Percentiles rank a stretch among this genome's conserved stretches.
Conservation (phyloP, 2,329 filamentous ascomycete species). For the Monilinia laxa region DNA sequence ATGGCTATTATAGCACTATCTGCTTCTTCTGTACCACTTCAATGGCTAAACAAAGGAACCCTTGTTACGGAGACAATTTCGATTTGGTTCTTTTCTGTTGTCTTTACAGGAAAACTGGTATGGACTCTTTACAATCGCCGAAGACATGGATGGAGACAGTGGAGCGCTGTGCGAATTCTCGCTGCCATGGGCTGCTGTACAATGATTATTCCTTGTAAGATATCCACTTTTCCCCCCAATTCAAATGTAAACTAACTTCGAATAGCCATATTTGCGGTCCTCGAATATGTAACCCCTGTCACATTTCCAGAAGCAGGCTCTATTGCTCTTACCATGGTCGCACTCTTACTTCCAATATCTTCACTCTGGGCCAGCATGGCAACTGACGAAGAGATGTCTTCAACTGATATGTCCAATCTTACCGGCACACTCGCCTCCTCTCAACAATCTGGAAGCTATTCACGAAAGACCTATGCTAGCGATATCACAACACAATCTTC, state of each 20-base stretch:
- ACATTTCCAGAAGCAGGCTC: conserved; percentile 53
- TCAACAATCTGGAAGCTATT: conserved; percentile 12
- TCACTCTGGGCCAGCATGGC: conserved; percentile 60
- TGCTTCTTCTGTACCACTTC: conserved; percentile 36
- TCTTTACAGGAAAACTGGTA: conserved; percentile 62
- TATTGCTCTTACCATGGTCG: conserved; percentile 57
- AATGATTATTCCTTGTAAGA: conserved; percentile 61
- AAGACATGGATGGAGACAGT: conserved; percentile 57
- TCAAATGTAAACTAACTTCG: conserved; percentile 24
- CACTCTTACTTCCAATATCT: conserved; percentile 63
- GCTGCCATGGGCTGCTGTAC: conserved; percentile 69
- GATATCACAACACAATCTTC: conserved; percentile 23
- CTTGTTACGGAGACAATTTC: conserved; percentile 54
- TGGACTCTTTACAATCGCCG: conserved; percentile 56
- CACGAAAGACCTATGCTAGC: conserved; percentile 24
- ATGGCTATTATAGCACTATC: conserved; percentile 29
- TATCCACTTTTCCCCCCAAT: neutral
- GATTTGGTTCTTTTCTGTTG: conserved; percentile 60
- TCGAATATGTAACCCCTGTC: conserved; percentile 50
- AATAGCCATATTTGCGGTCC: conserved; percentile 58
- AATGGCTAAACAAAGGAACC: conserved; percentile 46
- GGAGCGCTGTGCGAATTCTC: conserved; percentile 64
- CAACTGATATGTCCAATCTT: conserved; percentile 29
- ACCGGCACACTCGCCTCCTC: neutral
- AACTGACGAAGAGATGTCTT: conserved; percentile 28